phyloP scores from a whole-genome alignment of 2,329 filamentous ascomycete species.

The Mycosphaerella sp. region DNA sequence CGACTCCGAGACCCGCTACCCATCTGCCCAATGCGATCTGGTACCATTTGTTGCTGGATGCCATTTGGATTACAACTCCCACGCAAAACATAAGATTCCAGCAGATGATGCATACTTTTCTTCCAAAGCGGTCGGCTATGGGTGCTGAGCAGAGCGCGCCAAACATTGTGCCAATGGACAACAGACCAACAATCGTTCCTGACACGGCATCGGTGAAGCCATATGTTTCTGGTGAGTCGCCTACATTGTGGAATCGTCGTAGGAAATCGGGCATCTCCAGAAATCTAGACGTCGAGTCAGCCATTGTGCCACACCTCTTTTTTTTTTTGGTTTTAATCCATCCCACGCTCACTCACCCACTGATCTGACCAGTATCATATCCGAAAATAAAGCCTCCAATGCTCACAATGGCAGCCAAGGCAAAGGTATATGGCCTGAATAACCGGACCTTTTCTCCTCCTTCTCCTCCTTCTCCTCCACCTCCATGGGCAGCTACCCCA shows the following conservation, averaged over 20 bases:
- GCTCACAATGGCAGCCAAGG: conserved; percentile 33
- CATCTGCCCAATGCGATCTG: conserved; percentile 60
- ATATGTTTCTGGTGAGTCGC: conserved; percentile 29
- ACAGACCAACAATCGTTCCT: conserved; percentile 57
- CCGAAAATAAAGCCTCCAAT: conserved; percentile 37
- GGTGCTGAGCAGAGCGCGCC: conserved; percentile 55
- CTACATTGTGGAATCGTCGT: conserved; percentile 41
- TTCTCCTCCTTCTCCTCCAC: conserved; percentile 9
- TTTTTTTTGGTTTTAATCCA: too few relatives aligned
- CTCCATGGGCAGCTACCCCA: conserved; percentile 19
- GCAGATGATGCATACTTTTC: conserved; percentile 55
- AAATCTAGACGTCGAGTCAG: conserved; percentile 52
- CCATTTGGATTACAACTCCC: conserved; percentile 60
- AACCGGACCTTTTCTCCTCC: conserved; percentile 22
- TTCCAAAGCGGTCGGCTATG: conserved; percentile 56
- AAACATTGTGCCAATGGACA: conserved; percentile 53
- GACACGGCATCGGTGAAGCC: conserved; percentile 54
- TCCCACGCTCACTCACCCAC: conserved; percentile 31
- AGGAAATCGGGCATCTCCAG: conserved; percentile 55
- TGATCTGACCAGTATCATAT: conserved; percentile 30
- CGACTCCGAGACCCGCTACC: conserved; percentile 61
- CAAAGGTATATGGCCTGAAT: conserved; percentile 28
- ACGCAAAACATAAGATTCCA: conserved; percentile 58
- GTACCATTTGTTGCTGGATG: conserved; percentile 51
- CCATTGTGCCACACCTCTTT: conserved; percentile 24